Conservation (phyloP, 331 rosid genomes). For the Malus hybrid region DNA sequence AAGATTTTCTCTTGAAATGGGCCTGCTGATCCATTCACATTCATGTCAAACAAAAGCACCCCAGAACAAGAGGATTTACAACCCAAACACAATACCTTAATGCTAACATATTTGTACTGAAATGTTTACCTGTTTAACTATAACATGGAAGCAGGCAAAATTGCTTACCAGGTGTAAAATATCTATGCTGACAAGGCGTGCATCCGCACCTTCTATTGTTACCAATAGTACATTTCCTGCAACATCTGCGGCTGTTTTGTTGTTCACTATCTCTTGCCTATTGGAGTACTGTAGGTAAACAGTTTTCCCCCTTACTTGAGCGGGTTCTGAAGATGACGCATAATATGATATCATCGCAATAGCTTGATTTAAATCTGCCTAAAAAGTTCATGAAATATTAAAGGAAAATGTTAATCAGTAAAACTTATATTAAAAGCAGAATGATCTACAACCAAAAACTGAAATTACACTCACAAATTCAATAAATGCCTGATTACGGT, state of each 20-base stretch:
- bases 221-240: constrained; percentile 96
- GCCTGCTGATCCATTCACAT: constrained; percentile 99
- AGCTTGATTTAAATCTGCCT: constrained; percentile 97
- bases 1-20: constrained; percentile 91
- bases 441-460: not conserved
- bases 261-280: constrained; percentile 97
- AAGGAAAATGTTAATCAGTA: not conserved
- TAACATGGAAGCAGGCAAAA: constrained; percentile 23
- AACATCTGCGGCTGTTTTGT: constrained; percentile 98
- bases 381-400: constrained; percentile 14
- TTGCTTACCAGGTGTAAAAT: constrained; percentile 91
- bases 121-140: constrained; percentile 37
- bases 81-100: constrained; percentile 60
- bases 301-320: constrained; percentile 98
- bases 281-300: constrained; percentile 95
- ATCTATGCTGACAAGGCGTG: constrained; percentile 99
- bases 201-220: constrained; percentile 92
- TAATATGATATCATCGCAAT: constrained; percentile 97
- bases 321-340: constrained; percentile 97
- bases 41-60: constrained; percentile 74
- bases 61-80: constrained; percentile 58
- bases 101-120: constrained; percentile 34
- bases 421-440: not conserved
- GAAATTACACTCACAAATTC: constrained; percentile 71
- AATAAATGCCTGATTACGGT: constrained; percentile 93